A percentile compares a stretch with the other conserved stretches of the same genome.
phyloP scores from a whole-genome alignment of 2,329 filamentous ascomycete species.

The Pezicula neosporulosa region DNA sequence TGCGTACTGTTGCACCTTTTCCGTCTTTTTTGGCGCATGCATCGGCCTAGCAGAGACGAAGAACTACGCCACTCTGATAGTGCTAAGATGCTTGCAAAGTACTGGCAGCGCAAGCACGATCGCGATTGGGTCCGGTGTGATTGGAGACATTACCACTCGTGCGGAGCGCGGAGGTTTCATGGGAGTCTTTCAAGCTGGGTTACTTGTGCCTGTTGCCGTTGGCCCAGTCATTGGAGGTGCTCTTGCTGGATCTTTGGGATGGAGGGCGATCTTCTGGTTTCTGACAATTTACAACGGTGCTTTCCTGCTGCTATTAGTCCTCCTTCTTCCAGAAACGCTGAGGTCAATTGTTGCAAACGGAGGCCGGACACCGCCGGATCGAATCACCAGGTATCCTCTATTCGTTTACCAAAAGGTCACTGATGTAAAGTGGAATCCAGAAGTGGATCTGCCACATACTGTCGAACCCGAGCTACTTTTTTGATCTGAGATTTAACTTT shows the following conservation, averaged over 20 bases:
- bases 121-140: slow-evolving; percentile 53
- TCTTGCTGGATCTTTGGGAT: slow-evolving; percentile 40
- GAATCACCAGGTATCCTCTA: too few species aligned
- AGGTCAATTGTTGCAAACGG: slow-evolving; percentile 21
- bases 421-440: too few species aligned
- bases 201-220: slow-evolving; percentile 35
- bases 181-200: slow-evolving; percentile 44
- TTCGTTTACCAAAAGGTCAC: too few species aligned
- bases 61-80: slow-evolving; percentile 41
- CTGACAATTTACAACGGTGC: slow-evolving; percentile 38
- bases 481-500: too few species aligned
- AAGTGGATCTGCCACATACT: too few species aligned
- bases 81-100: slow-evolving; percentile 52
- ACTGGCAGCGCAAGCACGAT: slow-evolving; percentile 56
- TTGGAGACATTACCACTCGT: slow-evolving; percentile 60
- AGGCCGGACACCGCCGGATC: too few species aligned
- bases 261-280: slow-evolving; percentile 48
- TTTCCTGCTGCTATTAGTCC: slow-evolving; percentile 25
- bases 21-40: slow-evolving; percentile 42
- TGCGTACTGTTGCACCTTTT: slow-evolving; percentile 44
- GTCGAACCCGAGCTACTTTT: too few species aligned
- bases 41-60: slow-evolving; percentile 38
- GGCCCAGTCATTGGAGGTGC: slow-evolving; percentile 47
- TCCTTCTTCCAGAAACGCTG: slow-evolving; percentile 21
- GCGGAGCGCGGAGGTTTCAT: slow-evolving; percentile 63